These are phyloP conservation scores for Pythium aphanidermatum DNA, from an alignment of 352 stramenopile genomes.

Conservation along the genomic window DNA sequence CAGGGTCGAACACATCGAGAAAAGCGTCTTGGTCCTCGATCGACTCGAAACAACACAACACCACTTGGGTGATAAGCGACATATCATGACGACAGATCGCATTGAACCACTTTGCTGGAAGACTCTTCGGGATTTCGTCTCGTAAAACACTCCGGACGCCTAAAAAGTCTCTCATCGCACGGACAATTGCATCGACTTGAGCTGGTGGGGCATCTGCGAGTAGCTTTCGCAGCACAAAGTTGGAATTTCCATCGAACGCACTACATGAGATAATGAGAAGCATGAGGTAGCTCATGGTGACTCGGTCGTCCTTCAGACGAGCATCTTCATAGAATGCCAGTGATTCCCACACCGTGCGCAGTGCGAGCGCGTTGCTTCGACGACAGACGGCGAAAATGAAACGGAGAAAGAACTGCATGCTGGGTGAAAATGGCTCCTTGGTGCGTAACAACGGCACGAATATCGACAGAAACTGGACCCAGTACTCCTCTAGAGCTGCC, in stretches of 20 bases:
- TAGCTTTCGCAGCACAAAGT: conserved; percentile 17
- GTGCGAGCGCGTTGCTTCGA: conserved; percentile 20
- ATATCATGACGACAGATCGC: conserved; percentile 13
- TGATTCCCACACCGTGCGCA: conserved; percentile 34
- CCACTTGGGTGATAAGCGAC: not conserved
- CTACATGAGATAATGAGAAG: conserved; percentile 28
- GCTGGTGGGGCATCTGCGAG: conserved; percentile 16
- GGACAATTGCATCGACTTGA: conserved; percentile 16
- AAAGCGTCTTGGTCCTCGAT: conserved; percentile 2
- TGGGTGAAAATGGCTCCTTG: conserved; percentile 19
- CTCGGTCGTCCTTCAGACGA: conserved; percentile 2
- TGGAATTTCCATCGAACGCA: conserved; percentile 25
- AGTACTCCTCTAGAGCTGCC: conserved; percentile 19
- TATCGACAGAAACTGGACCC: conserved; percentile 26
- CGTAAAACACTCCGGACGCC: conserved; percentile 5
- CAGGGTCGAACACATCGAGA: conserved; percentile 12
- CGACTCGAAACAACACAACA: not conserved
- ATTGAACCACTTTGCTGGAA: conserved; percentile 22
- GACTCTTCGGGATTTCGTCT: conserved; percentile 13
- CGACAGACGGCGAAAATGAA: conserved; percentile 28
- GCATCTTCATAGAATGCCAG: conserved; percentile 27
- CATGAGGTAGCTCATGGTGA: conserved; percentile 25
- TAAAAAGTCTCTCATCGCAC: conserved; percentile 23
- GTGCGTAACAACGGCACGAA: conserved; percentile 20
- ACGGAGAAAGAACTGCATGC: conserved; percentile 26